Evolutionary conservation across 208 protist genomes (phyloP).

Genomic region (Acanthamoeba sp.): DNA sequence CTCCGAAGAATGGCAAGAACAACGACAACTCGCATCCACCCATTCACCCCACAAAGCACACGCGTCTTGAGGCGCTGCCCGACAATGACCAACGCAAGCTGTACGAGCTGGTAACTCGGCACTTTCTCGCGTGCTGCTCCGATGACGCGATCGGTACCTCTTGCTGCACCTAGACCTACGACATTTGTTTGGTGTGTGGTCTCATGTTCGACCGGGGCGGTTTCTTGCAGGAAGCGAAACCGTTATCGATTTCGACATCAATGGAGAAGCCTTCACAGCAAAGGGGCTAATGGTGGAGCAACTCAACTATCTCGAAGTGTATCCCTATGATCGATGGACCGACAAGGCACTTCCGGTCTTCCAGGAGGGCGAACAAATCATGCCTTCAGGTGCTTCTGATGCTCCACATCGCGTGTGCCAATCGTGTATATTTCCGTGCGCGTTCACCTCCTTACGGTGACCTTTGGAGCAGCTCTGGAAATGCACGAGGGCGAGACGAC

Average conservation of each 20-base stretch:
- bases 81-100: conserved; percentile 84
- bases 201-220: neutral
- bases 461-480: conserved; percentile 41
- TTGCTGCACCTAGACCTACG: too few relatives aligned
- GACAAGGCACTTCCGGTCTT: conserved; percentile 95
- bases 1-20: conserved; percentile 95
- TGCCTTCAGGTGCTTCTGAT: conserved; percentile 86
- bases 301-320: conserved; percentile 96
- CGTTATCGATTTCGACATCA: conserved; percentile 44
- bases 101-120: conserved; percentile 97
- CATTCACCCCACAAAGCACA: conserved; percentile 96
- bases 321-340: conserved; percentile 87
- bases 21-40: conserved; percentile 99
- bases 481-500: conserved; percentile 89
- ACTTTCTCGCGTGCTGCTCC: conserved; percentile 98
- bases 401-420: conserved; percentile 87
- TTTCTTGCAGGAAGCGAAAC: conserved; percentile 82
- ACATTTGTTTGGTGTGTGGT: neutral
- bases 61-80: neutral
- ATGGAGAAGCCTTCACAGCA: conserved; percentile 86
- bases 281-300: conserved; percentile 92
- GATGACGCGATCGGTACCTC: conserved; percentile 87
- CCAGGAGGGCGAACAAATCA: conserved; percentile 92
- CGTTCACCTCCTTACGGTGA: neutral
- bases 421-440: conserved; percentile 84